Conservation (phyloP, 2,329 filamentous ascomycete genomes). For the Talaromyces albobiverticillius region DNA sequence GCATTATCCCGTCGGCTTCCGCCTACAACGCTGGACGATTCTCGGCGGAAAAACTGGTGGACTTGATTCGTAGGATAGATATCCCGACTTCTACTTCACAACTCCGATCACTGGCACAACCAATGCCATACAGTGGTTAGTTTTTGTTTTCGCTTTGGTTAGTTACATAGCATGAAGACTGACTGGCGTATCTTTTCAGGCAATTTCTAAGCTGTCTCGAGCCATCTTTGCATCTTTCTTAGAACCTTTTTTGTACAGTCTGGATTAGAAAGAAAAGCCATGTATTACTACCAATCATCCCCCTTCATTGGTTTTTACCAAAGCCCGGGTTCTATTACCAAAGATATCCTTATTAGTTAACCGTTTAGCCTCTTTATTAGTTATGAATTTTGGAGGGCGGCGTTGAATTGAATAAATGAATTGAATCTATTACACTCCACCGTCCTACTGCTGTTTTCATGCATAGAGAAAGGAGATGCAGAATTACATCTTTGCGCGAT, state of each 20-base stretch:
- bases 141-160: neutral
- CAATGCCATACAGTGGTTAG: constrained; percentile 35
- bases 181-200: neutral
- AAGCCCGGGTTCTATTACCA: neutral
- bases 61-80: constrained; percentile 65
- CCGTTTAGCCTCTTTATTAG: neutral
- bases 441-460: neutral
- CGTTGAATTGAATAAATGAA: neutral
- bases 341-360: neutral
- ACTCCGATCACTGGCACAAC: constrained; percentile 32
- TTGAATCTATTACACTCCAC: neutral
- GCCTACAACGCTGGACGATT: constrained; percentile 71
- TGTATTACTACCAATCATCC: neutral
- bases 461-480: neutral
- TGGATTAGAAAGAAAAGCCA: neutral
- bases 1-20: constrained; percentile 70
- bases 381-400: neutral
- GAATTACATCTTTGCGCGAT: too few relatives aligned
- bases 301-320: neutral
- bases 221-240: constrained; percentile 2
- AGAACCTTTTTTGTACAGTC: neutral
- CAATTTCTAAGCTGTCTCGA: neutral
- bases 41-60: constrained; percentile 67
- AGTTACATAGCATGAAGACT: neutral
- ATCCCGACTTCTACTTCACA: constrained; percentile 56